These are phyloP conservation scores for Urostyla sp. DNA, from an alignment of 73 alveolate genomes.

Conservation along the genomic window DNA sequence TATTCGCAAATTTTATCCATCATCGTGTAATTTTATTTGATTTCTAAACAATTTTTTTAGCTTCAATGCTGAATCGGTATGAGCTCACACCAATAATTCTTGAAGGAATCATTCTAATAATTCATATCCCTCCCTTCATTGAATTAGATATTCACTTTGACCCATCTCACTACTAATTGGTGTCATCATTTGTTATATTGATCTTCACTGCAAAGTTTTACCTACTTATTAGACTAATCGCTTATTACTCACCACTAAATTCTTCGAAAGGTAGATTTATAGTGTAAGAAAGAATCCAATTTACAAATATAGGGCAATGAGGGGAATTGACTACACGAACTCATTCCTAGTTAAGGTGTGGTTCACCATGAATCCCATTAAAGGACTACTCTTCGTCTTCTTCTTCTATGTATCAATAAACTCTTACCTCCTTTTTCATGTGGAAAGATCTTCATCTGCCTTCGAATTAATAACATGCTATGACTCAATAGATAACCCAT, in stretches of 20 bases:
- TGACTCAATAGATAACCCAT: not conserved
- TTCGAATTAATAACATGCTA: slow-evolving; percentile 12
- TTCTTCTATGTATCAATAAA: not conserved
- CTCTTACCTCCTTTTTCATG: not conserved
- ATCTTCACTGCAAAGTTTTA: no score
- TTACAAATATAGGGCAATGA: not conserved
- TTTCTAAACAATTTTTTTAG: not conserved
- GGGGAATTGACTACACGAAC: slow-evolving; percentile 43
- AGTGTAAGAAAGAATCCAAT: not conserved
- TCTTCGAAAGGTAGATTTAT: slow-evolving; percentile 43
- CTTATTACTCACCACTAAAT: slow-evolving; percentile 36
- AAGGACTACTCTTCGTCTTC: slow-evolving; percentile 19
- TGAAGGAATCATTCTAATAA: slow-evolving; percentile 16
- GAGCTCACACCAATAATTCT: not conserved
- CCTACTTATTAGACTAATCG: slow-evolving; percentile 1
- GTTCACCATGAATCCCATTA: slow-evolving; percentile 37
- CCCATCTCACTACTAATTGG: no score
- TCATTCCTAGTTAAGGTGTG: slow-evolving; percentile 34
- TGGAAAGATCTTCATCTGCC: not conserved
- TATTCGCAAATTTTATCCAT: slow-evolving; percentile 29
- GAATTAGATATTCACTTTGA: slow-evolving; percentile 9
- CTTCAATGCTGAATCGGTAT: slow-evolving; percentile 11
- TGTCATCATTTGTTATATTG: no score
- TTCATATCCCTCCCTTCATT: slow-evolving; percentile 38
- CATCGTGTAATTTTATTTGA: not conserved